Base-by-base conservation (phyloP, 768 basidiomycete species). In the Gloeopeniophorella convolvens region DNA sequence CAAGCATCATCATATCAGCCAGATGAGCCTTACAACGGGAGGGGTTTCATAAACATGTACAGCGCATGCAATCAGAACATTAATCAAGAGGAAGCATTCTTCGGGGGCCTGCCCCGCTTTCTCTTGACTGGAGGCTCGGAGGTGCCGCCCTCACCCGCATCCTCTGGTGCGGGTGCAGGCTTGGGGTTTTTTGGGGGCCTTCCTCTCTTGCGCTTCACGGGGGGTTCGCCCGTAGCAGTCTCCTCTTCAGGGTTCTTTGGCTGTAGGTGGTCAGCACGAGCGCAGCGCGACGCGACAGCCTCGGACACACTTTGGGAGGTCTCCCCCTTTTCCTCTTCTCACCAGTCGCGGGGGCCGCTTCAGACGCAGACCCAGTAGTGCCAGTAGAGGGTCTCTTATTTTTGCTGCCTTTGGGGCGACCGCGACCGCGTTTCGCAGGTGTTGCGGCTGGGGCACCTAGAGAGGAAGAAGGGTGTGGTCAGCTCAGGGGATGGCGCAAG, bases 321-420 rank as follows among this genome's bases (percentile, higher is more conserved):
- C 76, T 65, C 21, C 76, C 76, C 55, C 76, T 66, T 46, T 72
- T 75, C 59, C 71, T 69, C 68, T 74, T 75, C 45, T 53, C 55
- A 1, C 60, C 64, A 45, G 65, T 63, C 53, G 68, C 59, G 45
- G 58, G 45, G 32, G 48, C 57, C 39, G 59, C 59, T 40, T 51
- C 57, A 15, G 68, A 56, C 13, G 66, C 32, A 11, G 64, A 61
- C 1, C 63, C 58, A 26, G 66, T 58, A 12, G 64, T 52, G 48
- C 66, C 57, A 52, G 62, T 69, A 63, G 65, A 62, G 57, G 63
- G 66, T 62, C 75, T 77, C 72, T 79, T 80, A 68, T 80, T 80
- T 72, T 88, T 93, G 68, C 86, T 89, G 60, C 91, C 91, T 66
- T 84, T 89, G 54, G 92, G 92, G 58, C 92, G 81, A 46, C 92